Conservation (phyloP, 2,329 filamentous ascomycete species). For the Microcyclospora tardicrescens region DNA sequence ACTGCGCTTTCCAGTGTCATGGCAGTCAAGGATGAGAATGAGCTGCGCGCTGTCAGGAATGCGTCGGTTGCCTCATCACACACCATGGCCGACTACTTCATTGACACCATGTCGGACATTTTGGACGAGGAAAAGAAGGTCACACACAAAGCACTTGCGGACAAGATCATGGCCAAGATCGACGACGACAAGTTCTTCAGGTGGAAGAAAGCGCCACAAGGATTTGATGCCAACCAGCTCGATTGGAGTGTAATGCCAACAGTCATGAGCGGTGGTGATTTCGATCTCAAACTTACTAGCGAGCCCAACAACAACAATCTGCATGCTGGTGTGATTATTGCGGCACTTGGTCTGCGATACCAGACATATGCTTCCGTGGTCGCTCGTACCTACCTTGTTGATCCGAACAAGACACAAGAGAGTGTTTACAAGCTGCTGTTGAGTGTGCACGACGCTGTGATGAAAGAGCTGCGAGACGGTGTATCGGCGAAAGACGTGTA, state of each 20-base stretch:
- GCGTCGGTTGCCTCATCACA: conserved; percentile 89
- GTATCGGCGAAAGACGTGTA: conserved; percentile 82
- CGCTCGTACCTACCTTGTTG: conserved; percentile 86
- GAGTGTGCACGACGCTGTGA: conserved; percentile 71
- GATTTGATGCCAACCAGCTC: conserved; percentile 77
- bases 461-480: conserved; percentile 84
- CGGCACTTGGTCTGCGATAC: conserved; percentile 83
- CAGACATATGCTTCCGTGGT: conserved; percentile 91
- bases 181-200: conserved; percentile 93
- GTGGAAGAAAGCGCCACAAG: conserved; percentile 65
- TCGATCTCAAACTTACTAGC: conserved; percentile 70
- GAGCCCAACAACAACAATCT: conserved; percentile 69
- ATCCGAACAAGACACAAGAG: conserved; percentile 93
- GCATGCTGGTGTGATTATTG: conserved; percentile 86
- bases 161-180: conserved; percentile 80
- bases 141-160: conserved; percentile 73
- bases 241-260: conserved; percentile 89
- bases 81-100: conserved; percentile 89
- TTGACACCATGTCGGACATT: conserved; percentile 95
- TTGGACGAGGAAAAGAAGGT: conserved; percentile 96
- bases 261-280: conserved; percentile 89
- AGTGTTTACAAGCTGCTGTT: conserved; percentile 83
- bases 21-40: conserved; percentile 86
- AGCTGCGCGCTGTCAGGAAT: conserved; percentile 86
- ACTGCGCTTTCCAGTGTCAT: conserved; percentile 73